A percentile compares a stretch with the other conserved stretches of the same genome.
phyloP scores from a whole-genome alignment of 352 stramenopile species.

The Thalassiosira livingstoniorum region DNA sequence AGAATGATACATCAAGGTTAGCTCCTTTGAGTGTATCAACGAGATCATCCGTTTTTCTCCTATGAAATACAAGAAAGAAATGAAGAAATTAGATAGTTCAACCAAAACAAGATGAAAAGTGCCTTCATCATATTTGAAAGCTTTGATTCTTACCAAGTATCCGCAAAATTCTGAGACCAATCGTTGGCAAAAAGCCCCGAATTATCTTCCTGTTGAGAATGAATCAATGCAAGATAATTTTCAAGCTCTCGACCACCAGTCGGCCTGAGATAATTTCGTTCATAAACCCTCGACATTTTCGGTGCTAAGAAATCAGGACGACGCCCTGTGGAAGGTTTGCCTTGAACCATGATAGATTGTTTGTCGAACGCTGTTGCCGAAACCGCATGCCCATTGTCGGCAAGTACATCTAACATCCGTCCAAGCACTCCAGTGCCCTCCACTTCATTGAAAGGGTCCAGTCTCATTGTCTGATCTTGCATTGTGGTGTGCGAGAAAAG shows the following conservation, averaged over 20 bases:
- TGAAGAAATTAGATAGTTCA: background rate
- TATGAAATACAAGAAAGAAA: too few species aligned
- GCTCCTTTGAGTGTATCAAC: constrained; percentile 23
- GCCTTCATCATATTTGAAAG: constrained; percentile 43
- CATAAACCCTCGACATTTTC: constrained; percentile 54
- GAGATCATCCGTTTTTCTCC: constrained; percentile 38
- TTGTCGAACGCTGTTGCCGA: constrained; percentile 47
- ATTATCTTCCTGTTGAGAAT: constrained; percentile 52
- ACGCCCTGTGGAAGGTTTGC: constrained; percentile 42
- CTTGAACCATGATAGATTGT: constrained; percentile 59
- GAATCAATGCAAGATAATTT: constrained; percentile 48
- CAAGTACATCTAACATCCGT: constrained; percentile 66
- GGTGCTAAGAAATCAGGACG: constrained; percentile 58
- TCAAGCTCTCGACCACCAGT: constrained; percentile 47
- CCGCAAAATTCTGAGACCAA: constrained; percentile 61
- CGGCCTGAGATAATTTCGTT: constrained; percentile 57
- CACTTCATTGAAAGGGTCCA: constrained; percentile 70
- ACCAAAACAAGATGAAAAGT: background rate
- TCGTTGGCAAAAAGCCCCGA: constrained; percentile 61
- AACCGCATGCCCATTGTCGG: constrained; percentile 60
- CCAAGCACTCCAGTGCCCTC: constrained; percentile 64
- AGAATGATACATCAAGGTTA: constrained; percentile 44
- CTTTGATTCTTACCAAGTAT: constrained; percentile 57
- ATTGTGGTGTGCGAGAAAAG: constrained; percentile 79
- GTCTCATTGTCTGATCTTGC: constrained; percentile 52